phyloP scores from a whole-genome alignment of 2,329 filamentous ascomycete genomes.

The Stagonosporopsis vannaccii region DNA sequence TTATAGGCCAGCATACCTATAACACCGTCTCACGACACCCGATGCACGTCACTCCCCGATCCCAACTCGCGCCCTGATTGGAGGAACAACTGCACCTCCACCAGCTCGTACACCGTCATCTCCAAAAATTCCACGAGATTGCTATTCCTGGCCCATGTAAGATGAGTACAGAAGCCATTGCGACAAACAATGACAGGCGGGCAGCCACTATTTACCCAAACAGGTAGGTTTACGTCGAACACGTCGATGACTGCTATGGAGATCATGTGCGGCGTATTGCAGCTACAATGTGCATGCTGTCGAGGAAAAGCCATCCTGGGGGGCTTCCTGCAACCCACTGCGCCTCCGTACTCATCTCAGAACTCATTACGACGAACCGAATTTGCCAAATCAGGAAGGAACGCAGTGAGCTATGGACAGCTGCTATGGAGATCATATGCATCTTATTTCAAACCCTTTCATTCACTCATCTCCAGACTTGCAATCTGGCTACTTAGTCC shows the following conservation, averaged over 20 bases:
- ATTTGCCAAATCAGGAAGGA: conserved; percentile 13
- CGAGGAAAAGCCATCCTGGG: background rate
- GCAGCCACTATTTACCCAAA: conserved; percentile 7
- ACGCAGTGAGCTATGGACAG: background rate
- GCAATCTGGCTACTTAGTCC: background rate
- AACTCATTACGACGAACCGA: background rate
- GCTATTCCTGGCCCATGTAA: conserved; percentile 14
- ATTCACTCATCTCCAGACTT: conserved; percentile 1
- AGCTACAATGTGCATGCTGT: conserved; percentile 7
- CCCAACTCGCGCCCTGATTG: conserved; percentile 6
- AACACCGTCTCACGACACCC: conserved; percentile 20
- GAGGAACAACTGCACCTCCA: conserved; percentile 15
- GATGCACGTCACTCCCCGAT: conserved; percentile 14
- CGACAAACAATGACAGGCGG: conserved; percentile 8
- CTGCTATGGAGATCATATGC: conserved; percentile 18
- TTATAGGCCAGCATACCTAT: conserved; percentile 20
- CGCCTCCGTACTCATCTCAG: conserved; percentile 13
- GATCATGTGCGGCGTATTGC: conserved; percentile 16
- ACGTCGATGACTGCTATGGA: conserved; percentile 14
- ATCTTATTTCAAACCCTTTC: conserved; percentile 4
- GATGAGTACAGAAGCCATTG: conserved; percentile 18
- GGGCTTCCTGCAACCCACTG: conserved; percentile 12
- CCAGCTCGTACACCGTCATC: conserved; percentile 14
- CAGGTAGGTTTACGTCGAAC: conserved; percentile 8
- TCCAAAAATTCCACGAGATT: conserved; percentile 12